These are phyloP conservation scores for Fusarium sp. DNA, from an alignment of 2,329 filamentous ascomycete genomes.

Conservation along the genomic window DNA sequence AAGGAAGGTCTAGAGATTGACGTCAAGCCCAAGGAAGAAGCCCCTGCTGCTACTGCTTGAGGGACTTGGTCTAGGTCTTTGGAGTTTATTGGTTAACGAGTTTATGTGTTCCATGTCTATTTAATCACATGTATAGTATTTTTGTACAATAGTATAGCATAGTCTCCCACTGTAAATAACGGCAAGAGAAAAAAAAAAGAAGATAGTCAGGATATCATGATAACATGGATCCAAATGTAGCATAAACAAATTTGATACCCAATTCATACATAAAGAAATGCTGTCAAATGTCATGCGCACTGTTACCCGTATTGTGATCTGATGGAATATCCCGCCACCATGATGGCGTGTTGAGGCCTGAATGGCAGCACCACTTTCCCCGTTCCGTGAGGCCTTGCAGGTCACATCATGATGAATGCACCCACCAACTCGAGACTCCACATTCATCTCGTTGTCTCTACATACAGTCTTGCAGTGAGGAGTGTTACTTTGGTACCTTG, in stretches of 20 bases:
- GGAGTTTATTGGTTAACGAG: conserved; percentile 23
- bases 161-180: conserved; percentile 6
- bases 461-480: not conserved
- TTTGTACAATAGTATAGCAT: conserved; percentile 9
- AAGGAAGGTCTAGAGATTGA: conserved; percentile 66
- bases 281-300: not conserved
- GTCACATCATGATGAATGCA: conserved; percentile 10
- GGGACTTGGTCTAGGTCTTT: not conserved
- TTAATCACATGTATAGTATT: not conserved
- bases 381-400: not conserved
- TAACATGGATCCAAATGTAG: conserved; percentile 11
- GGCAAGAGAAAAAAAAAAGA: not conserved
- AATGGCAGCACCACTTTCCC: conserved; percentile 3
- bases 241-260: conserved; percentile 20
- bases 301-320: not conserved
- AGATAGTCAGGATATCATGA: conserved; percentile 1
- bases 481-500: not conserved
- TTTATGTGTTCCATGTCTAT: conserved; percentile 38
- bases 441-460: not conserved
- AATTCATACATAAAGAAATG: not conserved
- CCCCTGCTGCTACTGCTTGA: not conserved
- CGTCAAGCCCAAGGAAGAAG: conserved; percentile 31
- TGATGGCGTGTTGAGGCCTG: not conserved
- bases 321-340: not conserved
- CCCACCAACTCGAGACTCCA: not conserved